Evolutionary conservation across 805 yeast species (phyloP), one percentile per base, ranked within the genome.

Genomic region (Kazachstania viticola): DNA sequence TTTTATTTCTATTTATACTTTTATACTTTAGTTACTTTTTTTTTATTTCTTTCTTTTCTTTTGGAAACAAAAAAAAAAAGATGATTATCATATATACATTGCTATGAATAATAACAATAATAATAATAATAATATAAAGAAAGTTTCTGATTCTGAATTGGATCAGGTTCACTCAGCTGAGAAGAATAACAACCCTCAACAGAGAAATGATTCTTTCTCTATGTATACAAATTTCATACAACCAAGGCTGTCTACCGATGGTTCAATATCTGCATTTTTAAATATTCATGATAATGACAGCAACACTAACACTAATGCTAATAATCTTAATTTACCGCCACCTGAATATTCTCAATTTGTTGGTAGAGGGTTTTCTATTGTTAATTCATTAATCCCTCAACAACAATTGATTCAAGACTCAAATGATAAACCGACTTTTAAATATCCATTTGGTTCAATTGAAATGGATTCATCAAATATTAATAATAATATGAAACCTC

Each of bases 281-380:
- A 51, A 49, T 33, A 42, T 51, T 14, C 32, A 44, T 3, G 48
- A 45, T 27, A 37, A 41, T 8, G 39, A 34, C 29, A 37, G 37
- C 27, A 32, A 28, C 34, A 32, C 27, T 14, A 19, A 3, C 12
- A 9, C 18, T 23, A 13, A 17, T 23, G 31, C 25, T 29, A 27
- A 27, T 30, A 25, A 26, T n/a, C 4, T 21, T 34, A 24, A 27
- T 13, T 30, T 35, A 21, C 25, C 13, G n/a, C 16, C 27, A 16
- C 24, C 21, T 9, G 15, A 17, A 9, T 18, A 21, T 12, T 24
- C 16, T 3, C 27, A 27, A 9, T 48, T 44, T 14, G 41, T 51
- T 14, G 48, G 50, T 5, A 42, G 58, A 30, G 57, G 59, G 7
- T 51, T 44, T 30, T 50, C 56, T 6, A 50, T 54, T 12, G 49